A percentile compares a stretch with the other conserved stretches of the same genome.
phyloP scores from a whole-genome alignment of 2,329 filamentous ascomycete genomes.

The Aspergillus intermedius region DNA sequence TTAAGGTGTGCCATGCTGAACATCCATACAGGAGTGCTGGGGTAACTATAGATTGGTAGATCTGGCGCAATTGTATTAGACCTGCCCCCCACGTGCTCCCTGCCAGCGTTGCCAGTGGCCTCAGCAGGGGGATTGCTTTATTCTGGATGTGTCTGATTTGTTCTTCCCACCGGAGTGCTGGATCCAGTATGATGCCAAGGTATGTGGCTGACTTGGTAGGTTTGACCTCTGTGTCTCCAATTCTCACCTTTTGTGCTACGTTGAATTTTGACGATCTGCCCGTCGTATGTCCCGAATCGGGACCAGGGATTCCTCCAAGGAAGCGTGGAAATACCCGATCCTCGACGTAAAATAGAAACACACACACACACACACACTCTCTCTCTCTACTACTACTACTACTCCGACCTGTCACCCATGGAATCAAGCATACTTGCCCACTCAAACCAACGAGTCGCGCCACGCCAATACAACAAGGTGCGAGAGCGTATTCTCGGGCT shows the following conservation, averaged over 20 bases:
- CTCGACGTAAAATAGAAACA: too few species aligned
- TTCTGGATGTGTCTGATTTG: neutral
- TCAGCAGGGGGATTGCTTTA: neutral
- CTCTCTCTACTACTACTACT: too few species aligned
- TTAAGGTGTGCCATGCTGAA: neutral
- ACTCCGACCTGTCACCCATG: too few species aligned
- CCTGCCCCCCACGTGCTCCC: neutral
- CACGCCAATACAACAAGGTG: too few species aligned
- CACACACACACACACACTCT: too few species aligned
- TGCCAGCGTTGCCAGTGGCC: neutral
- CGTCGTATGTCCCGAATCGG: too few species aligned
- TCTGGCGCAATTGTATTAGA: neutral
- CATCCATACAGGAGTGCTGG: neutral
- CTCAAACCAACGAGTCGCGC: too few species aligned
- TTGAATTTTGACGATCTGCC: too few species aligned
- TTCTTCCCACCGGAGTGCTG: neutral
- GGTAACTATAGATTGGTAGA: neutral
- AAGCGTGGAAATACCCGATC: too few species aligned
- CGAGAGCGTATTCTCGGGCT: too few species aligned
- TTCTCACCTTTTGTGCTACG: neutral
- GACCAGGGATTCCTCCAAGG: too few species aligned
- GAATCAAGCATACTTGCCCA: too few species aligned
- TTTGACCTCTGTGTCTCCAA: neutral
- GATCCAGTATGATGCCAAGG: neutral
- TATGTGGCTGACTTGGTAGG: neutral